Conservation (phyloP, 345 rosid genomes). For the Brassica juncea region DNA sequence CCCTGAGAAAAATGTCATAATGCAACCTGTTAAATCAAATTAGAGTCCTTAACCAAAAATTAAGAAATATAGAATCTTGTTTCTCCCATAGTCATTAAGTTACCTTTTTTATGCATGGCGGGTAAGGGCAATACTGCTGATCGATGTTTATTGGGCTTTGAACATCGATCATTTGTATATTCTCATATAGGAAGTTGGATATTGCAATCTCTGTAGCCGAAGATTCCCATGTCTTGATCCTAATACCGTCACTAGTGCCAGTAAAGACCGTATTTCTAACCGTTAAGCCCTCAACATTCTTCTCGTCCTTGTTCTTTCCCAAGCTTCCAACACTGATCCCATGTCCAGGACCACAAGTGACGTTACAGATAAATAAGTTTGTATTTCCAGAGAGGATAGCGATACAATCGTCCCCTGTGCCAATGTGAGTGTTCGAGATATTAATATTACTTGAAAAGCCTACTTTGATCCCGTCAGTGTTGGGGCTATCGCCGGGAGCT, state of each 20-base stretch:
- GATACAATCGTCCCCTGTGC: constrained; percentile 7
- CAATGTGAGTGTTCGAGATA: constrained; percentile 1
- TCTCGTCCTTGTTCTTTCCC: background rate
- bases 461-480: background rate
- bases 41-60: background rate
- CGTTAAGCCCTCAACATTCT: background rate
- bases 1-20: background rate
- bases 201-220: background rate
- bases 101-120: constrained; percentile 6
- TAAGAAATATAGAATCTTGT: background rate
- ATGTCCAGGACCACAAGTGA: constrained; percentile 11
- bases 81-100: background rate
- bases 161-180: constrained; percentile 26
- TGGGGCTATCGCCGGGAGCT: constrained; percentile 3
- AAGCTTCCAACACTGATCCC: constrained; percentile 5
- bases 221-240: constrained; percentile 27
- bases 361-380: background rate
- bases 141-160: constrained; percentile 19
- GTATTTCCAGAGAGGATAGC: constrained; percentile 1
- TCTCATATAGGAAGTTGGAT: background rate
- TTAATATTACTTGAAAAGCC: background rate
- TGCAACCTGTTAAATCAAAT: background rate
- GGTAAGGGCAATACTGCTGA: constrained; percentile 31
- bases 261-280: background rate
- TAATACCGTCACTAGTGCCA: constrained; percentile 11